Percentiles rank a stretch among this genome's conserved stretches.
Evolutionary conservation across 495 filamentous ascomycete genomes (phyloP).

Genomic region (Filosporella fistucella): DNA sequence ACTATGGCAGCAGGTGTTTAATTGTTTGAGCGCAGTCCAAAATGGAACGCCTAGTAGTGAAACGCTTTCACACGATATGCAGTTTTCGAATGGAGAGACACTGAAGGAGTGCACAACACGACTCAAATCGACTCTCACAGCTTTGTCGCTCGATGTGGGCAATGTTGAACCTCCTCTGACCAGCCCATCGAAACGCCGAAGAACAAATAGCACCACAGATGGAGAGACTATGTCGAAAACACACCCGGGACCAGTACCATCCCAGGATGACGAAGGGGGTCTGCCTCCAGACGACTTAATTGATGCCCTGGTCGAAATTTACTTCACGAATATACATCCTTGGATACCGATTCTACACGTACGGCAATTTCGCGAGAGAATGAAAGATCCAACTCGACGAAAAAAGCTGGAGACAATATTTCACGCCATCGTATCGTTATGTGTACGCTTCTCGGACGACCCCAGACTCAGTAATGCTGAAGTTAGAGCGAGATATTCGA

Average conservation of each 20-base stretch:
- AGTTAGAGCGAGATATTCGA: conserved; percentile 21
- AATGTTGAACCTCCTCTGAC: neutral
- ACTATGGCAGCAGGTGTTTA: conserved; percentile 25
- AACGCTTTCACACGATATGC: neutral
- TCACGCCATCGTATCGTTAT: conserved; percentile 29
- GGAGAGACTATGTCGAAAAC: too few relatives aligned
- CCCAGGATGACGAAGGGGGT: neutral
- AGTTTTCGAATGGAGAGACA: neutral
- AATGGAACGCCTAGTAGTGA: neutral
- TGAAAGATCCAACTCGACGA: conserved; percentile 15
- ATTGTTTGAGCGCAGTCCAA: neutral
- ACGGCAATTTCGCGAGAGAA: conserved; percentile 17
- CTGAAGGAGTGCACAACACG: conserved; percentile 12
- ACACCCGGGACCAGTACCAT: neutral
- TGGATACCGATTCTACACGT: conserved; percentile 37
- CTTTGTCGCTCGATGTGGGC: neutral
- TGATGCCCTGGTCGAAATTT: conserved; percentile 20
- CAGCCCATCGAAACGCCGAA: conserved; percentile 8
- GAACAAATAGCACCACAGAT: neutral
- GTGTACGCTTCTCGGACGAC: conserved; percentile 23
- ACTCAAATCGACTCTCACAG: conserved; percentile 12
- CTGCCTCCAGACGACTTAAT: conserved; percentile 22
- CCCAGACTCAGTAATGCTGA: conserved; percentile 9
- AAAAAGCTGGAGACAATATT: conserved; percentile 19
- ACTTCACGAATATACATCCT: conserved; percentile 26